phyloP scores from a whole-genome alignment of 495 filamentous ascomycete genomes.

The Penicillium ucsense region DNA sequence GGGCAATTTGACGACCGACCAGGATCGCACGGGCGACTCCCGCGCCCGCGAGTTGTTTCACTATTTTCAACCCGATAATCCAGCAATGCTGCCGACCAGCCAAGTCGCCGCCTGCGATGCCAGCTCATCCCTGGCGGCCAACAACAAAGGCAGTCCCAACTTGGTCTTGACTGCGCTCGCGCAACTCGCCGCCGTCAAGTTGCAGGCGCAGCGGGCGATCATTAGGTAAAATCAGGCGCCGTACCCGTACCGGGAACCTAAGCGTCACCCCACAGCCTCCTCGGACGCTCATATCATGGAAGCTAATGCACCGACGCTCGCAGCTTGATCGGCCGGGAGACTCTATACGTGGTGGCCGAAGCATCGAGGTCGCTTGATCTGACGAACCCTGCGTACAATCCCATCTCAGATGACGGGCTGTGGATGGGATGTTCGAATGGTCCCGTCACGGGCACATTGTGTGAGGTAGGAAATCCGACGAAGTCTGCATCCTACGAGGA shows the following conservation, averaged over 20 bases:
- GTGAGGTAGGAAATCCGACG: slow-evolving; percentile 12
- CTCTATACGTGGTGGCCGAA: slow-evolving; percentile 42
- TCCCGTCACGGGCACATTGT: slow-evolving; percentile 34
- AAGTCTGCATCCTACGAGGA: not conserved
- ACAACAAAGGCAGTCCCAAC: slow-evolving; percentile 15
- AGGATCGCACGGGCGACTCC: slow-evolving; percentile 1
- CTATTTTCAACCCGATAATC: slow-evolving; percentile 17
- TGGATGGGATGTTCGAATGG: slow-evolving; percentile 37
- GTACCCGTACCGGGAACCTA: no score
- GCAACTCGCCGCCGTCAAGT: slow-evolving; percentile 29
- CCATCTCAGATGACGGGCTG: slow-evolving; percentile 30
- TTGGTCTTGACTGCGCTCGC: slow-evolving; percentile 28
- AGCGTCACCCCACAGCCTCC: not conserved
- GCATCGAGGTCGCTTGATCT: slow-evolving; percentile 36
- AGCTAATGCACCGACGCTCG: not conserved
- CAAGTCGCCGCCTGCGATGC: not conserved
- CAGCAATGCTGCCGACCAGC: slow-evolving; percentile 13
- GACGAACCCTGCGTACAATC: slow-evolving; percentile 19
- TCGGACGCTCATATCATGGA: not conserved
- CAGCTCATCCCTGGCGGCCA: not conserved
- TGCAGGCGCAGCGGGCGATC: slow-evolving; percentile 31
- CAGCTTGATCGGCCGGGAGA: slow-evolving; percentile 16
- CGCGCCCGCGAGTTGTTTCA: slow-evolving; percentile 13
- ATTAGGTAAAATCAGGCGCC: slow-evolving; percentile 22
- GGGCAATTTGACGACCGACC: not conserved